These are phyloP conservation scores for Rhizomucor pusillus DNA, from an alignment of 371 early-diverging fungal species.

Conservation along the genomic window DNA sequence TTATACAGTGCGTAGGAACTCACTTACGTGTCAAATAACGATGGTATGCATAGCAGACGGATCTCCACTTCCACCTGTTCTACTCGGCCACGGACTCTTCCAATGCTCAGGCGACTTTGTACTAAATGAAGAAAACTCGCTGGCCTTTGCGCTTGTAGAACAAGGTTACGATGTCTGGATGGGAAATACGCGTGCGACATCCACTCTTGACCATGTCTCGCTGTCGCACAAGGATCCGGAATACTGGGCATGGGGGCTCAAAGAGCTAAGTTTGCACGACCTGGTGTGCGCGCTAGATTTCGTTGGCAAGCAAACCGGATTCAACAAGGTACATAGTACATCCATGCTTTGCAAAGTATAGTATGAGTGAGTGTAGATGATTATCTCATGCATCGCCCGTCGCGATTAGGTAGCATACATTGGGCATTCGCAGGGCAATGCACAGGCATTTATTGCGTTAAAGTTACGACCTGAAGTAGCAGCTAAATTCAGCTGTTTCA, in stretches of 20 bases:
- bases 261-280: conserved; percentile 52
- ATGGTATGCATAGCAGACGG: no score
- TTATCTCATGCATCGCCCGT: no score
- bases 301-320: conserved; percentile 25
- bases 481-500: conserved; percentile 43
- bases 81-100: conserved; percentile 62
- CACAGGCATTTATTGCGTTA: conserved; percentile 53
- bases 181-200: conserved; percentile 42
- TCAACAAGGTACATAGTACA: conserved; percentile 22
- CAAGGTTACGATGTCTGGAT: conserved; percentile 57
- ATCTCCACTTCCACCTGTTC: conserved; percentile 28
- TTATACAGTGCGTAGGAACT: no score
- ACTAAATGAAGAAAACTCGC: conserved; percentile 43
- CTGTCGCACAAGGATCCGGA: conserved; percentile 30
- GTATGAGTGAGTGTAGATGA: neutral
- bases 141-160: conserved; percentile 52
- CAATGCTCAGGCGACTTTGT: conserved; percentile 60
- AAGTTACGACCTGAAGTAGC: conserved; percentile 36
- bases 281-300: conserved; percentile 43
- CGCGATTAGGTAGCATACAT: conserved; percentile 41
- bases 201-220: conserved; percentile 22
- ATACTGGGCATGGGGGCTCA: conserved; percentile 59
- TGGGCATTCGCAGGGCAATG: conserved; percentile 63
- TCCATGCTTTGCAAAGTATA: neutral
- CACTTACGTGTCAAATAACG: no score